phyloP scores from a whole-genome alignment of 177 flowering plant species.

The Vitis hybrid region DNA sequence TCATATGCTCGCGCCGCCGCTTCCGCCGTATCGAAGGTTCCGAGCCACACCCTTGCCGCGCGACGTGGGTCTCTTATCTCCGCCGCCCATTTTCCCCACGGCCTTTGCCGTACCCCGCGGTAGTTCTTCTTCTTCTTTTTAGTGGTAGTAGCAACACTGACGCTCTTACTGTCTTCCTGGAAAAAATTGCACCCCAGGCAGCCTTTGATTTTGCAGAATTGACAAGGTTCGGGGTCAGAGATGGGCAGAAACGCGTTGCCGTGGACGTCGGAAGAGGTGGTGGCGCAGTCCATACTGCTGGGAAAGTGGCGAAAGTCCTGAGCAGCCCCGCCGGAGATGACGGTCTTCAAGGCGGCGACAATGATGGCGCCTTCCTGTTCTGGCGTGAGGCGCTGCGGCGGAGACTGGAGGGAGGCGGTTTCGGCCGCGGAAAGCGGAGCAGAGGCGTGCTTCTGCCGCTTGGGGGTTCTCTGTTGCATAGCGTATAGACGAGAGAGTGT shows the following conservation, averaged over 20 bases:
- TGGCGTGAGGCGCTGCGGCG: conserved; percentile 17
- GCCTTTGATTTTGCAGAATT: conserved; percentile 33
- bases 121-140: conserved; percentile 32
- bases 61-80: conserved; percentile 47
- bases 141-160: neutral
- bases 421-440: neutral
- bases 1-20: conserved; percentile 62
- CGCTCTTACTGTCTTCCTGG: conserved; percentile 9
- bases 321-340: conserved; percentile 25
- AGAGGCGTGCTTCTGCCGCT: neutral
- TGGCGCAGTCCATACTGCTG: neutral
- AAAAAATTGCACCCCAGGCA: conserved; percentile 53
- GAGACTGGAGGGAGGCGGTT: neutral
- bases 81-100: conserved; percentile 63
- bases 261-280: neutral
- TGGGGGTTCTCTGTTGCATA: neutral
- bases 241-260: conserved; percentile 1
- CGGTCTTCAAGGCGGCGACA: conserved; percentile 41
- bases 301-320: neutral
- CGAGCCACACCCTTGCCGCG: conserved; percentile 50
- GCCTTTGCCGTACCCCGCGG: conserved; percentile 54
- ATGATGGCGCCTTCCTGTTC: conserved; percentile 48
- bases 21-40: conserved; percentile 49
- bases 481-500: too few species aligned
- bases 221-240: conserved; percentile 28